phyloP scores from a whole-genome alignment of 345 rosid species.

The Ceriops zippeliana region DNA sequence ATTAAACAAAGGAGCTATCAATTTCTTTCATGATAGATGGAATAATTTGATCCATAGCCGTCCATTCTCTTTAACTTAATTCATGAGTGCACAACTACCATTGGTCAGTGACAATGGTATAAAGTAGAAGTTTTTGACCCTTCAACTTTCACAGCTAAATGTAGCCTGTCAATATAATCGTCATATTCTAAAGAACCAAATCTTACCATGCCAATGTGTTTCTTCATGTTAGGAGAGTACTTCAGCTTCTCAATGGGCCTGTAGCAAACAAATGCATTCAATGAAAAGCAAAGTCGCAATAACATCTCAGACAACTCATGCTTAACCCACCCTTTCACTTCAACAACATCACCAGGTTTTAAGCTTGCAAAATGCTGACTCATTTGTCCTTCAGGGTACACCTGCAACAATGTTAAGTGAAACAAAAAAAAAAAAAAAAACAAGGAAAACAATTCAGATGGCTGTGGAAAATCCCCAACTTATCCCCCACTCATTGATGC shows the following conservation, averaged over 20 bases:
- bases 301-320: not conserved
- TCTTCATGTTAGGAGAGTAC: constrained; percentile 93
- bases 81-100: not conserved
- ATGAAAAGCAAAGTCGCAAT: not conserved
- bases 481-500: not conserved
- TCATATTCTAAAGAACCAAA: constrained; percentile 19
- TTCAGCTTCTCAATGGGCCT: constrained; percentile 91
- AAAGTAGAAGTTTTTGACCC: not conserved
- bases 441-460: not conserved
- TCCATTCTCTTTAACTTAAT: not conserved
- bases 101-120: not conserved
- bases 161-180: not conserved
- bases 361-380: constrained; percentile 95
- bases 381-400: constrained; percentile 96
- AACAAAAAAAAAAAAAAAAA: not conserved
- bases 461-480: not conserved
- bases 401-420: constrained; percentile 40
- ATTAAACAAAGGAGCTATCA: not conserved
- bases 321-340: constrained; percentile 75
- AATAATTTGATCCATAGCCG: not conserved
- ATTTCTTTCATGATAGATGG: not conserved
- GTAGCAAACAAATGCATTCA: constrained; percentile 33
- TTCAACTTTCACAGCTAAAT: not conserved
- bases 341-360: constrained; percentile 85
- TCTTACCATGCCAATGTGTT: constrained; percentile 91